Evolutionary conservation across 768 basidiomycete genomes (phyloP), one percentile per base, ranked within the genome.

Genomic region (Baorangia bicolor): DNA sequence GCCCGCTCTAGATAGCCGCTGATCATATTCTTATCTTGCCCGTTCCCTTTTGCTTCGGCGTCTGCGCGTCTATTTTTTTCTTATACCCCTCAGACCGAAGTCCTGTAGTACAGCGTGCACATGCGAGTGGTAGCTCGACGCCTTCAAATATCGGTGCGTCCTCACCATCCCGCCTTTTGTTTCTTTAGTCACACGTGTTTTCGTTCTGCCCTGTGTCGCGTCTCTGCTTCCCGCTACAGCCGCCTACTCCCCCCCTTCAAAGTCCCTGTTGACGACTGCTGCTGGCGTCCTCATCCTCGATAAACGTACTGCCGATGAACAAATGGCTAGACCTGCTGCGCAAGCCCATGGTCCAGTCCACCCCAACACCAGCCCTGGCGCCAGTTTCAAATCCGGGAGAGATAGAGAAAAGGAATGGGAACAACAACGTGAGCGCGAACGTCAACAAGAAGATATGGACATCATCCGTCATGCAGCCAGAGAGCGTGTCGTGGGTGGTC

Each of bases 321-420:
- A 69, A 21, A 66, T 70, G 57, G 56, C 66, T 2, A 65, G 69
- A 51, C 55, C 61, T 1, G 11, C 64, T n/a, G 28, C 54, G 1
- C 66, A 68, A 43, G 37, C 58, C 0, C 63, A 68, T 23, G 48
- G 41, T 8, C 37, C 63, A 0, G 38, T 55, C 35, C 67, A 65
- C 48, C 62, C 62, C 20, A 56, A 41, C 48, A 59, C 69, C n/a
- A 69, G 60, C 37, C 56, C 67, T 3, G 56, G 65, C 9, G 28
- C 57, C 23, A 55, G 20, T 18, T 58, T 69, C 58, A 69, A 58
- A 20, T 28, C 65, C 8, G 61, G 50, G 5, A 69, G 69, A 45
- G 68, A 71, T 1, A 59, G 63, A 48, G 68, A 69, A 37, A 59
- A 59, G 18, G 70, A 71, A 1, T 64, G 68, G 58, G 69, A 68